Base-by-base conservation (phyloP, 306 rosid genomes). In the Castanea mollissima region DNA sequence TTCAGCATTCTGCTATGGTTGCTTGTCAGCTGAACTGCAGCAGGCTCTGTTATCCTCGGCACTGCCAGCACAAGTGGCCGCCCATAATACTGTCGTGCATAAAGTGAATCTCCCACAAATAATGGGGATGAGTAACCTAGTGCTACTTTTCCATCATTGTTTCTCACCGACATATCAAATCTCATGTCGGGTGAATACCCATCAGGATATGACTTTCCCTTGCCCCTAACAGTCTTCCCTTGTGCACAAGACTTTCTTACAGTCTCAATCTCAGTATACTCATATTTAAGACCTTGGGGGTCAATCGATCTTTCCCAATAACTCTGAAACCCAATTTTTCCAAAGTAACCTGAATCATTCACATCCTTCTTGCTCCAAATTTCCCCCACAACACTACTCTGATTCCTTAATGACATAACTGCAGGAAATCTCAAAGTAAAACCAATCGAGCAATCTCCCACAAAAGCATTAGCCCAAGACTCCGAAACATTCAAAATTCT, bases 111-210 rank as follows among this genome's bases (percentile, higher is more conserved):
- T 54, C 82, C 82, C 9, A 88, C 91, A 82, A 83, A 91, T 6
- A 91, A 81, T 20, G 97, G 97, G 2, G 91, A 77, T 0, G 90
- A 83, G 81, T 73, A 86, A 79, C 98, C 97, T n/a, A 38, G 72
- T 69, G 87, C 91, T 72, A 87, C 84, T 81, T 87, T 85, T 69
- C 94, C 96, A 79, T 78, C 64, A 69, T 80, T 82, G 87, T 91
- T 81, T 81, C 79, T 91, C 81, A 89, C 85, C 15, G 57, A 59
- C 87, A 91, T 81, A 88, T 71, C 76, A 79, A 94, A 90, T 70
- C 81, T 84, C 94, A 89, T 87, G 83, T 91, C 98, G 31, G 84
- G 65, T 75, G 97, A 92, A 84, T 79, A 71, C 77, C 83, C 98
- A 80, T 74, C 76, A 4, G 97, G 97, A 80, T 87, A 91, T 32